A percentile compares a stretch with the other conserved stretches of the same genome.
Evolutionary conservation across 495 filamentous ascomycete species (phyloP).

Genomic region (Neurospora terricola): DNA sequence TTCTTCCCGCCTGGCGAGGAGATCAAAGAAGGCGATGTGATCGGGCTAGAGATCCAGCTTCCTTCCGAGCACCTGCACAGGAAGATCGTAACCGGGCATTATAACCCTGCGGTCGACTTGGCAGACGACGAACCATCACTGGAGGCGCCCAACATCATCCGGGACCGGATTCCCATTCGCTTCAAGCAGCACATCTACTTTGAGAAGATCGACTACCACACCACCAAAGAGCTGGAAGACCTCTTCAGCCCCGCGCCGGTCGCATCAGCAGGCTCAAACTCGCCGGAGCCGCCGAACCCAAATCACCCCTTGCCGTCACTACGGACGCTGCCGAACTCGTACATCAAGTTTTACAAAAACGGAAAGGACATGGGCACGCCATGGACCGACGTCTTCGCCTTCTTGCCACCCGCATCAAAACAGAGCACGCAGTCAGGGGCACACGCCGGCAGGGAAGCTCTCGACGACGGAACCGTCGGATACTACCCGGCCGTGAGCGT

Average conservation of each 20-base stretch:
- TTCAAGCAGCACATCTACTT: slow-evolving; percentile 91
- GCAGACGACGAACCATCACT: slow-evolving; percentile 44
- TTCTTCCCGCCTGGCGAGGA: slow-evolving; percentile 69
- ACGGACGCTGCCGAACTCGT: slow-evolving; percentile 76
- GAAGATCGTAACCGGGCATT: slow-evolving; percentile 76
- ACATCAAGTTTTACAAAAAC: slow-evolving; percentile 86
- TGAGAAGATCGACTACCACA: slow-evolving; percentile 85
- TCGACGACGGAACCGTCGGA: slow-evolving; percentile 88
- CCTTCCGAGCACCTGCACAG: slow-evolving; percentile 76
- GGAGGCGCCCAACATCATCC: slow-evolving; percentile 63
- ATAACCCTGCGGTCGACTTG: slow-evolving; percentile 71
- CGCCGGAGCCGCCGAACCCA: slow-evolving; percentile 46
- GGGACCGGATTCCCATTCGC: slow-evolving; percentile 87
- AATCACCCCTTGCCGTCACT: slow-evolving; percentile 63
- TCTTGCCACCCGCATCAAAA: slow-evolving; percentile 82
- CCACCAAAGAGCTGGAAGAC: slow-evolving; percentile 81
- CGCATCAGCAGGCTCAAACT: slow-evolving; percentile 29
- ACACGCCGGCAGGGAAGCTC: slow-evolving; percentile 52
- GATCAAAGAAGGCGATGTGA: slow-evolving; percentile 77
- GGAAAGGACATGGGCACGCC: slow-evolving; percentile 76
- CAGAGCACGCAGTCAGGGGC: slow-evolving; percentile 56
- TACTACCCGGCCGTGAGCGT: slow-evolving; percentile 93
- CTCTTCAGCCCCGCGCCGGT: slow-evolving; percentile 64
- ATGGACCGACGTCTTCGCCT: slow-evolving; percentile 81
- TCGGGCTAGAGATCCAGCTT: slow-evolving; percentile 85